phyloP scores from a whole-genome alignment of 257 asterid genomes.

The Ocimum tenuiflorum region DNA sequence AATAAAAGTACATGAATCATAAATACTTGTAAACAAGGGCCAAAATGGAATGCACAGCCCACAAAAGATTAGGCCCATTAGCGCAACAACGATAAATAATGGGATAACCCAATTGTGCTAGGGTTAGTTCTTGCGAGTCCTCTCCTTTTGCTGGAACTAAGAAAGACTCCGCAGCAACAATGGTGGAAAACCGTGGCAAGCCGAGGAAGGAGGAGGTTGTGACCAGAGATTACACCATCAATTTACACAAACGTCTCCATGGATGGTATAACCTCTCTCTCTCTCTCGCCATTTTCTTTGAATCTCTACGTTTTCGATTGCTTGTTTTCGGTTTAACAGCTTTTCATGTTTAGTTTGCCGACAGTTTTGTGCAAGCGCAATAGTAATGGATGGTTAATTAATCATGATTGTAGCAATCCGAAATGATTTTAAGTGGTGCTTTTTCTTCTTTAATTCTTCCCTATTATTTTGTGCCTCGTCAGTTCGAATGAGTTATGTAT shows the following conservation, averaged over 20 bases:
- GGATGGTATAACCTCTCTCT: slow-evolving; percentile 29
- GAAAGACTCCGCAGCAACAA: slow-evolving; percentile 15
- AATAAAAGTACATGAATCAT: too few relatives aligned
- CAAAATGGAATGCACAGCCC: too few relatives aligned
- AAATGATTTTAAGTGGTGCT: too few relatives aligned
- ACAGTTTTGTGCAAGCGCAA: not conserved
- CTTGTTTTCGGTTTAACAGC: not conserved
- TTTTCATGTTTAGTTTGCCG: not conserved
- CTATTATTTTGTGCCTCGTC: too few relatives aligned
- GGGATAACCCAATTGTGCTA: not conserved
- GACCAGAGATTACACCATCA: slow-evolving; percentile 42
- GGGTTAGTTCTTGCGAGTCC: slow-evolving; percentile 13
- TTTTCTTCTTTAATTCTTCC: too few relatives aligned
- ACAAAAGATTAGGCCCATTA: not conserved
- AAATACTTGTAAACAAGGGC: too few relatives aligned
- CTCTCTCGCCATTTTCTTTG: too few relatives aligned
- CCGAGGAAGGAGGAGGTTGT: slow-evolving; percentile 48
- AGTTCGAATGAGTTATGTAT: too few relatives aligned
- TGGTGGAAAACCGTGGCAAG: slow-evolving; percentile 40
- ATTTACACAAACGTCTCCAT: slow-evolving; percentile 49
- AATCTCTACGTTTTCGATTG: not conserved
- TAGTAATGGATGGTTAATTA: too few relatives aligned
- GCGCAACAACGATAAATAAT: not conserved
- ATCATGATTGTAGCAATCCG: too few relatives aligned
- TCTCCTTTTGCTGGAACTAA: not conserved